Base-by-base conservation (phyloP, 2,329 filamentous ascomycete species). In the Pezizomycotina sp. region DNA sequence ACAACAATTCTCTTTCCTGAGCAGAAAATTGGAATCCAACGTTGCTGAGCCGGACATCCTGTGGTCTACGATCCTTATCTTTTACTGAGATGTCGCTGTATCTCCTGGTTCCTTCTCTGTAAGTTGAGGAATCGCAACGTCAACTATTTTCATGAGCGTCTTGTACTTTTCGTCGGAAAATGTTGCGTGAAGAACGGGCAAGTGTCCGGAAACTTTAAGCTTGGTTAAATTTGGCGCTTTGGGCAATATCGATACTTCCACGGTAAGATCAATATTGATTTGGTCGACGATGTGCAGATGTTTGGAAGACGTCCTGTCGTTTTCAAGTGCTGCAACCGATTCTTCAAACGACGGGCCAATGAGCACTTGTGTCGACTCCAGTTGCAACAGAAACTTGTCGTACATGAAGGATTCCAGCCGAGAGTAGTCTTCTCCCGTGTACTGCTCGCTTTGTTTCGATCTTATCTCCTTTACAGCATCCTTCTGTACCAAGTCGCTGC, bases 91-190 rank as follows among this genome's bases (percentile, higher is more conserved):
- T 25, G 50, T 46, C 29, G 42, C 36, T n/a, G 37, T 52, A 36
- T 44, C 39, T 35, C n/a, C 52, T 10, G 49, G 38, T 14, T 60
- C 52, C 6, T 61, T 56, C 1, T 65, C 62, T 16, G 71, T 68
- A 38, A 95, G 76, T 43, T 78, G 84, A 1, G 89, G 91, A 41
- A 98, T 80, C 0, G 89, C 84, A 38, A 92, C 83, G 42, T 98
- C 86, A 44, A 98, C 86, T 27, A 98, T 66, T 50, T 74, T 84
- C 89, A 99, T 98, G 42, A 98, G 58, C 28, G 73, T 84, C 61
- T 95, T 98, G 63, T 98, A 98, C 56, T 98, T 98, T 23, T 74
- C 74, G 51, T 99, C 91, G 0, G 89, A 95, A 23, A 91, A 75
- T 0, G 79, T 80, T 7, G 80, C 89, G 55, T 95, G 86, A 1